These are phyloP conservation scores for Nannochloris sp. DNA, from an alignment of 139 green algal species.

Conservation along the genomic window DNA sequence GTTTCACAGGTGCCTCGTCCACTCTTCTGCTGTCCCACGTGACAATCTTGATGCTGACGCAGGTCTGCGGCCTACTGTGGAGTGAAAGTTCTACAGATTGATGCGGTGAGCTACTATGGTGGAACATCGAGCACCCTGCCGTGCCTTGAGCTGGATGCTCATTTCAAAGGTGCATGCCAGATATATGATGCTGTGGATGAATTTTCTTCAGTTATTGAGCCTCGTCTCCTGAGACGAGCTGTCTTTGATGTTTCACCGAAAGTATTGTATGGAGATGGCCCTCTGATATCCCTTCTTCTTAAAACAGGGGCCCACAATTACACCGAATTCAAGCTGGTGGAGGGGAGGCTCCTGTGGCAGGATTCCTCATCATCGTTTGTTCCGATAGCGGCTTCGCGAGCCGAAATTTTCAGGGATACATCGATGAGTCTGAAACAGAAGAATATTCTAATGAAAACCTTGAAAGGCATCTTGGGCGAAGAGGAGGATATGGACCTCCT, in stretches of 20 bases:
- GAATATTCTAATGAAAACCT: conserved; percentile 64
- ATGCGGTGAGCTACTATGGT: conserved; percentile 63
- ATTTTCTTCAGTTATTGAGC: background rate
- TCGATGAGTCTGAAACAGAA: conserved; percentile 59
- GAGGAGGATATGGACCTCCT: conserved; percentile 5
- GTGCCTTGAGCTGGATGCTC: background rate
- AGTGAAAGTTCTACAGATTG: conserved; percentile 73
- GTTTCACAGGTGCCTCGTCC: background rate
- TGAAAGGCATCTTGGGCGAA: conserved; percentile 32
- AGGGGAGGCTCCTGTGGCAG: conserved; percentile 36
- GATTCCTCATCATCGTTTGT: background rate
- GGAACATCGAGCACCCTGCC: conserved; percentile 48
- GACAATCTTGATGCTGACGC: conserved; percentile 5
- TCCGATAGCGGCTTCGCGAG: conserved; percentile 51
- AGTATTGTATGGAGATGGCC: conserved; percentile 61
- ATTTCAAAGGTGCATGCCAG: background rate
- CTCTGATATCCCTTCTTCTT: conserved; percentile 64
- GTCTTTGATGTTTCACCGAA: conserved; percentile 23
- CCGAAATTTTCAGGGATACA: conserved; percentile 72
- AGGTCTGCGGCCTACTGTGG: conserved; percentile 54
- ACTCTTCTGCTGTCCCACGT: background rate
- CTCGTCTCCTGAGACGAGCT: background rate
- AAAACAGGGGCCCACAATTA: conserved; percentile 66
- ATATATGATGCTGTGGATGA: background rate
- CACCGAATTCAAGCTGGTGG: conserved; percentile 76